Base-by-base conservation (phyloP, 257 asterid species). In the Haberlea rhodopensis region DNA sequence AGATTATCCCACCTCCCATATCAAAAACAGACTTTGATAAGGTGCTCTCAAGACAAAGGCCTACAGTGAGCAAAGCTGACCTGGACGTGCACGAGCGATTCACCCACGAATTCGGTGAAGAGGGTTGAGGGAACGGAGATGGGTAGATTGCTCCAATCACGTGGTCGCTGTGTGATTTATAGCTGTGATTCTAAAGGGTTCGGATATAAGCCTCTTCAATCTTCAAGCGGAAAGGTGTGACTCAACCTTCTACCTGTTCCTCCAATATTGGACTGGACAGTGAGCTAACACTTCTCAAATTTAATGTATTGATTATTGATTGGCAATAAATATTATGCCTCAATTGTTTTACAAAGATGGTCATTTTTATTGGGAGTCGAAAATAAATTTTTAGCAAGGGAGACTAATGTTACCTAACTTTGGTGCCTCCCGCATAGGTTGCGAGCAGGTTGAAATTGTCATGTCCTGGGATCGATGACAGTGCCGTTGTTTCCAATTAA, bases 1-100 rank as follows among this genome's bases (percentile, higher is more conserved):
- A 92, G 99, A 89, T 92, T 51, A 76, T 66, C 32, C 99, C 99
- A 34, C 99, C 99, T 1, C 99, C 99, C 4, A 89, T 92, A 72
- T 79, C 89, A 0, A 89, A 75, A 80, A 69, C 79, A 19, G 97
- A 94, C 73, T 90, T 94, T n/a, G 94, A 90, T 51, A 94, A 94
- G 82, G 97, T 94, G 62, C 86, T 89, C 4, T 86, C 91, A 7
- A 83, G 95, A 69, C 99, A 94, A 63, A 80, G 76, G 65, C 99
- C 99, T 46, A 94, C 99, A 6, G 97, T 94, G 51, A 94, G 99
- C 88, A 94, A 90, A 80, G 6, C 85, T 2, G 99, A 94, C 73
- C 97, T 94, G 34, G 91, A 87, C 13, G 90, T 90, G 76, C 99
- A 94, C 5, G 95, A 90, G 84, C 78, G 88, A 80, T 92, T 89